Evolutionary conservation across 2,329 filamentous ascomycete genomes (phyloP).

Genomic region (Penicillium hesseltinei): DNA sequence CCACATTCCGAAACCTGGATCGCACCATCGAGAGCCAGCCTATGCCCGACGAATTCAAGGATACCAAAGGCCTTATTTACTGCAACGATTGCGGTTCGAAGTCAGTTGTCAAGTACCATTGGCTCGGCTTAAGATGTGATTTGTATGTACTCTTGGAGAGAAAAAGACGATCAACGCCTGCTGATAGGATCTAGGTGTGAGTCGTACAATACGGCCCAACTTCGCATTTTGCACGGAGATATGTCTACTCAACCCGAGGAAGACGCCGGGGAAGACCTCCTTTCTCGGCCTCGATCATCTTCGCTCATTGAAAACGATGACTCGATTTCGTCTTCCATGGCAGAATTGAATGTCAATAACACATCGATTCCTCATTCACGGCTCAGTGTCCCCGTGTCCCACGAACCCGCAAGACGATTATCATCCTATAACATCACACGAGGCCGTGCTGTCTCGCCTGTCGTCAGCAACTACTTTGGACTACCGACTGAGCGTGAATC

Average conservation of each 20-base stretch:
- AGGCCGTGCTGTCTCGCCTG: constrained; percentile 42
- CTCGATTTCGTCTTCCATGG: constrained; percentile 19
- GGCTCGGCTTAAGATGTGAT: constrained; percentile 86
- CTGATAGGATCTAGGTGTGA: constrained; percentile 39
- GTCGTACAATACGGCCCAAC: constrained; percentile 48
- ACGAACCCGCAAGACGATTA: constrained; percentile 25
- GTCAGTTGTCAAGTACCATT: constrained; percentile 85
- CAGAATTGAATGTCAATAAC: constrained; percentile 31
- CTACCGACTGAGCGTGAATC: constrained; percentile 36
- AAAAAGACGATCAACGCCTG: not conserved
- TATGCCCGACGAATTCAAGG: constrained; percentile 80
- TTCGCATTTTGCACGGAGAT: constrained; percentile 40
- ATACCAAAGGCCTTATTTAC: constrained; percentile 77
- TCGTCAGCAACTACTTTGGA: constrained; percentile 48
- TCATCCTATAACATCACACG: constrained; percentile 39
- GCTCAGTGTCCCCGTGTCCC: constrained; percentile 20
- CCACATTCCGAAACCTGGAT: constrained; percentile 87
- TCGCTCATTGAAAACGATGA: constrained; percentile 29
- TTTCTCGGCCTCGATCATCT: constrained; percentile 26
- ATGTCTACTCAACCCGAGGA: constrained; percentile 26
- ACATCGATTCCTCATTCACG: constrained; percentile 26
- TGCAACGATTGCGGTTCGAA: constrained; percentile 95
- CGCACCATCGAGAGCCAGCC: constrained; percentile 83
- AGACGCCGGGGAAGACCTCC: constrained; percentile 18
- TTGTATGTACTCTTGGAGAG: constrained; percentile 39